Evolutionary conservation across 2,329 filamentous ascomycete genomes (phyloP).

Genomic region (Neofusicoccum parvum): DNA sequence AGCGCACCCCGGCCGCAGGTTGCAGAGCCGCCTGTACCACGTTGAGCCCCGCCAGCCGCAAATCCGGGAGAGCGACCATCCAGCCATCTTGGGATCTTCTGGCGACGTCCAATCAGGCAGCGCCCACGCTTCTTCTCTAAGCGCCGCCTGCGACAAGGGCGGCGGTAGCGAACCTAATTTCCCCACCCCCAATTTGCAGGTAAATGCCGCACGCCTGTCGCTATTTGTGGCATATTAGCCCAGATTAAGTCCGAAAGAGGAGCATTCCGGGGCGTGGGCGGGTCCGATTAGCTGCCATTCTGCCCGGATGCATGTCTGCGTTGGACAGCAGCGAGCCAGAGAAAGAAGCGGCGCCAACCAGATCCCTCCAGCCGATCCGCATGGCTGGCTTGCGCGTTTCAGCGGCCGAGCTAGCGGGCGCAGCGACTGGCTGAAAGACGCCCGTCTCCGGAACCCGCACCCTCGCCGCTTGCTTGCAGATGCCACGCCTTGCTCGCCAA

Average conservation of each 20-base stretch:
- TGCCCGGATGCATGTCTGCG: background rate
- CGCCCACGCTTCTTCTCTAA: background rate
- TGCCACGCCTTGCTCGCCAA: background rate
- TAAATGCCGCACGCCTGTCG: slow-evolving; percentile 3
- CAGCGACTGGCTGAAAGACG: slow-evolving; percentile 10
- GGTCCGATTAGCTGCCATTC: background rate
- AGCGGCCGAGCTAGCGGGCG: background rate
- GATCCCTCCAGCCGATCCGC: slow-evolving; percentile 1
- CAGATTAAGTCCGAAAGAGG: background rate
- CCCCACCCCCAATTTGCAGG: slow-evolving; percentile 3
- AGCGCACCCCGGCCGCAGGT: background rate
- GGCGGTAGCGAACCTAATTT: background rate
- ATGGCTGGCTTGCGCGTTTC: slow-evolving; percentile 12
- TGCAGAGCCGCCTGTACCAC: slow-evolving; percentile 17
- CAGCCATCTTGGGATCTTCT: slow-evolving; percentile 4
- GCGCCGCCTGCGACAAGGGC: background rate
- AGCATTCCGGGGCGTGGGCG: background rate
- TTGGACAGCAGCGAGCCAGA: slow-evolving; percentile 1
- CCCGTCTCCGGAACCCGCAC: background rate
- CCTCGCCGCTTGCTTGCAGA: slow-evolving; percentile 3
- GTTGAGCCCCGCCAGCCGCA: background rate
- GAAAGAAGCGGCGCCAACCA: background rate
- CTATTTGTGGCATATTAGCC: slow-evolving; percentile 5
- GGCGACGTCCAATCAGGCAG: background rate
- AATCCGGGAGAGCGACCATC: slow-evolving; percentile 9